phyloP scores from a whole-genome alignment of 805 yeast species.

The Yarrowia porcina region DNA sequence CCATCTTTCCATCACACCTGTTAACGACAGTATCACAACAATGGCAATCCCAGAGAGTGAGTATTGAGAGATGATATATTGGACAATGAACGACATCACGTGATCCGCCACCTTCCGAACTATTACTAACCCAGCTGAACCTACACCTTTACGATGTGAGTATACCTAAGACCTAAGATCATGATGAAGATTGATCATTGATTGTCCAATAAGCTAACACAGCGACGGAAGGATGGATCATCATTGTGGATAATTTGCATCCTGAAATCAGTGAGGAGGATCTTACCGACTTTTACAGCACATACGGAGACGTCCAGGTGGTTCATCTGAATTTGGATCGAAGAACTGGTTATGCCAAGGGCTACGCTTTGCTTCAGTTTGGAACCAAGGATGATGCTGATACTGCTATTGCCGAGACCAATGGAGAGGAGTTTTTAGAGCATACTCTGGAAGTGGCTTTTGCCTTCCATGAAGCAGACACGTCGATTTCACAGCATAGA shows the following conservation, averaged over 20 bases:
- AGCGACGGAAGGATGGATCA: conserved; percentile 47
- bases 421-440: conserved; percentile 41
- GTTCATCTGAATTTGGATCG: conserved; percentile 45
- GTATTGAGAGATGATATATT: not conserved
- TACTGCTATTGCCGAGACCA: conserved; percentile 37
- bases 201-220: not conserved
- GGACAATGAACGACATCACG: not conserved
- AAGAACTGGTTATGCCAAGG: conserved; percentile 45
- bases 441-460: conserved; percentile 39
- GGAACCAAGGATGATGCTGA: conserved; percentile 38
- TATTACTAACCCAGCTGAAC: conserved; percentile 11
- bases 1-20: not conserved
- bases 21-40: not conserved
- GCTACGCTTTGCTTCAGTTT: conserved; percentile 45
- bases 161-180: too few species aligned
- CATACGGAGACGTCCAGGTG: conserved; percentile 42
- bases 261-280: conserved; percentile 49
- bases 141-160: conserved; percentile 9
- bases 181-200: too few species aligned
- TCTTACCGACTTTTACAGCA: conserved; percentile 43
- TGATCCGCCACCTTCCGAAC: not conserved
- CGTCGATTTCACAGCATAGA: conserved; percentile 3
- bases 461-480: conserved; percentile 38
- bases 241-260: conserved; percentile 43
- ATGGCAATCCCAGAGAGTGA: conserved; percentile 3